A percentile compares a stretch with the other conserved stretches of the same genome.
These are phyloP conservation scores for Paraphoma chrysanthemicola DNA, from an alignment of 2,329 filamentous ascomycete genomes.

Conservation along the genomic window DNA sequence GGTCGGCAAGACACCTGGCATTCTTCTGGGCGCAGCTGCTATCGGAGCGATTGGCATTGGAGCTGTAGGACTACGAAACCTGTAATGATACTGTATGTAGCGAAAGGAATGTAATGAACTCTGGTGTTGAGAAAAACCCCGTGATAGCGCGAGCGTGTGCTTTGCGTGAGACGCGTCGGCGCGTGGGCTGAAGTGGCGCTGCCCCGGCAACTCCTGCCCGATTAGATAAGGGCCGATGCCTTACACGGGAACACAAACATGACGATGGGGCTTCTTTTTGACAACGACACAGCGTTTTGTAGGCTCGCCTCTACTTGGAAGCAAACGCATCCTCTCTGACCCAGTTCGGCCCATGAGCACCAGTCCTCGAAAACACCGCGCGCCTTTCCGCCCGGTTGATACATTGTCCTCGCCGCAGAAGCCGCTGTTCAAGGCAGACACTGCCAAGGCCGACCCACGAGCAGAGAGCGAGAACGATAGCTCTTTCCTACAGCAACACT, in stretches of 20 bases:
- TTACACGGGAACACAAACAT: slow-evolving; percentile 17
- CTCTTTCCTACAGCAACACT: slow-evolving; percentile 1
- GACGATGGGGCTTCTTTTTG: slow-evolving; percentile 2
- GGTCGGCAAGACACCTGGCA: slow-evolving; percentile 19
- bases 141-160: slow-evolving; percentile 16
- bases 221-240: slow-evolving; percentile 4
- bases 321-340: background rate
- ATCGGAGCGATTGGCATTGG: slow-evolving; percentile 20
- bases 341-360: slow-evolving; percentile 26
- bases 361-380: slow-evolving; percentile 37
- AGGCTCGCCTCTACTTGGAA: background rate
- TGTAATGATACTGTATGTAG: slow-evolving; percentile 2
- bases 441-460: slow-evolving; percentile 7
- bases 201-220: slow-evolving; percentile 2
- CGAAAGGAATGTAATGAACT: background rate
- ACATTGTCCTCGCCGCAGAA: slow-evolving; percentile 42
- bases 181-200: slow-evolving; percentile 1
- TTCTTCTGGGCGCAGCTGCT: slow-evolving; percentile 22
- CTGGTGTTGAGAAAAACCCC: slow-evolving; percentile 2
- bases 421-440: slow-evolving; percentile 29
- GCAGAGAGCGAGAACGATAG: slow-evolving; percentile 1
- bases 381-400: slow-evolving; percentile 42
- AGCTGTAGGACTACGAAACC: slow-evolving; percentile 19
- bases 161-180: slow-evolving; percentile 1
- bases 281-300: background rate